Evolutionary conservation across 352 stramenopile genomes (phyloP).

Genomic region (Phytophthora capsici): DNA sequence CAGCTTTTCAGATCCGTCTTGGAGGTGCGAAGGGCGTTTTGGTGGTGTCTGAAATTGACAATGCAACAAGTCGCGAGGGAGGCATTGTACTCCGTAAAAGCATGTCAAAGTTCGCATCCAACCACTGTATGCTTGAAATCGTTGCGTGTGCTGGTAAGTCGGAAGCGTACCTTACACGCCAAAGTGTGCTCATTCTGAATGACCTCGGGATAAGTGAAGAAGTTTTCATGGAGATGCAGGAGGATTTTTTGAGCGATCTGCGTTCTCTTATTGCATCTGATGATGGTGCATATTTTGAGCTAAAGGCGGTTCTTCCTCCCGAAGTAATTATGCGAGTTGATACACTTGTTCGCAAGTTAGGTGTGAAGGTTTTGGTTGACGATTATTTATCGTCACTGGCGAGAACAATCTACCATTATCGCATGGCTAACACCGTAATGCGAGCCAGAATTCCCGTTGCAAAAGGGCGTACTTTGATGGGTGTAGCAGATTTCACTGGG

Average conservation of each 20-base stretch:
- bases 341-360: constrained; percentile 43
- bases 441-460: constrained; percentile 76
- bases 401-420: constrained; percentile 70
- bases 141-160: constrained; percentile 61
- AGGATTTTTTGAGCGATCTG: constrained; percentile 69
- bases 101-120: constrained; percentile 76
- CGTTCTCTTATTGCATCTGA: constrained; percentile 61
- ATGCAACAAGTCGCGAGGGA: constrained; percentile 19
- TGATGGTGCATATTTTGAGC: constrained; percentile 47
- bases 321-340: constrained; percentile 46
- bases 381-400: constrained; percentile 63
- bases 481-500: constrained; percentile 80
- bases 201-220: constrained; percentile 64
- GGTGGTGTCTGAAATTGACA: constrained; percentile 58
- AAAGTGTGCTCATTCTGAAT: constrained; percentile 80
- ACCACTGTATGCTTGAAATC: constrained; percentile 73
- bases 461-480: constrained; percentile 75
- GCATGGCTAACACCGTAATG: constrained; percentile 71
- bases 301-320: constrained; percentile 53
- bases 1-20: constrained; percentile 79
- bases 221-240: constrained; percentile 73
- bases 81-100: constrained; percentile 61
- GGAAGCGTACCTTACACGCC: constrained; percentile 71
- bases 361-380: constrained; percentile 49
- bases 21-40: constrained; percentile 80